Percentiles rank a stretch among this genome's conserved stretches.
These are phyloP conservation scores for Xylona heveae DNA, from an alignment of 495 filamentous ascomycete species.

Conservation along the genomic window DNA sequence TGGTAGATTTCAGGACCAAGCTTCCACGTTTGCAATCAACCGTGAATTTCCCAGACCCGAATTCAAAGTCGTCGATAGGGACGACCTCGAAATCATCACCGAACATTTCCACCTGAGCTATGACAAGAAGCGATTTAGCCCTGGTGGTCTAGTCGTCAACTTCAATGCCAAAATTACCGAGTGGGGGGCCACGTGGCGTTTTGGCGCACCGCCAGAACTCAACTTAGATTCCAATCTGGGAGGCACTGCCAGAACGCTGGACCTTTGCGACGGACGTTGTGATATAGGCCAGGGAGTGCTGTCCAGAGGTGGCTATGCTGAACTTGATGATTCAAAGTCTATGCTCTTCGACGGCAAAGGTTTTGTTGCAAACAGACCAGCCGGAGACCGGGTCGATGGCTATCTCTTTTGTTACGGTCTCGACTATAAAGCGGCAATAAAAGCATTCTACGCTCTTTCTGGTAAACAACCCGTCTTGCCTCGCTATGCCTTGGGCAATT, in stretches of 20 bases:
- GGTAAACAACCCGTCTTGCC: too few relatives aligned
- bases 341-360: constrained; percentile 33
- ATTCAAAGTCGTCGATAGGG: constrained; percentile 20
- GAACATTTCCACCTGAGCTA: constrained; percentile 27
- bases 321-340: constrained; percentile 30
- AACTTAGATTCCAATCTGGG: too few relatives aligned
- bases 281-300: constrained; percentile 25
- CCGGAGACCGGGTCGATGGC: constrained; percentile 26
- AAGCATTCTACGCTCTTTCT: too few relatives aligned
- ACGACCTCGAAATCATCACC: constrained; percentile 27
- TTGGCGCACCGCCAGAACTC: constrained; percentile 17
- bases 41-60: constrained; percentile 24
- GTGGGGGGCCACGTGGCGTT: constrained; percentile 21
- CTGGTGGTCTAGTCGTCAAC: constrained; percentile 19
- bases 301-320: constrained; percentile 22
- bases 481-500: too few relatives aligned
- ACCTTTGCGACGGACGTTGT: constrained; percentile 26
- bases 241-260: constrained; percentile 31
- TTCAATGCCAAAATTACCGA: constrained; percentile 15
- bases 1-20: constrained; percentile 31
- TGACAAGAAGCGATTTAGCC: constrained; percentile 26
- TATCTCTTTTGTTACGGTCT: too few relatives aligned
- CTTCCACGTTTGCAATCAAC: constrained; percentile 31
- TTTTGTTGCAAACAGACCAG: constrained; percentile 20
- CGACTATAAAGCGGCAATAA: too few relatives aligned